phyloP scores from a whole-genome alignment of 345 rosid species.

The Acer saccharum region DNA sequence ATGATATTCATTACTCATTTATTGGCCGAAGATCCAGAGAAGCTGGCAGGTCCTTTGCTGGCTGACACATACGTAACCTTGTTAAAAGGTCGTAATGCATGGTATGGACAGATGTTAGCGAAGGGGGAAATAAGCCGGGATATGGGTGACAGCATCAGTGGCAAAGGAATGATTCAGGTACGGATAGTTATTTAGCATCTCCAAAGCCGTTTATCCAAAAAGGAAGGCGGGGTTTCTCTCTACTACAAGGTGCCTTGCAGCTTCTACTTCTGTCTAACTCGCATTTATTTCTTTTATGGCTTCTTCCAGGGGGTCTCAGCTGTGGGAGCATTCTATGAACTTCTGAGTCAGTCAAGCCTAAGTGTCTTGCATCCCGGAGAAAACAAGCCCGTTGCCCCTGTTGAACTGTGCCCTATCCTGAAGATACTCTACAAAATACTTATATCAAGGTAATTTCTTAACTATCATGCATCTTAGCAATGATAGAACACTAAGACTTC shows the following conservation, averaged over 20 bases:
- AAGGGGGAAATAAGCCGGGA: conserved; percentile 73
- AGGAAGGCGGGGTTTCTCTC: not conserved
- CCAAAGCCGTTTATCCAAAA: not conserved
- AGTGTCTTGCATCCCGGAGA: conserved; percentile 63
- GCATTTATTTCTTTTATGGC: not conserved
- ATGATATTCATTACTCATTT: conserved; percentile 89
- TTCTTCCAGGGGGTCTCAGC: conserved; percentile 77
- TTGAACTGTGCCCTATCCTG: conserved; percentile 75
- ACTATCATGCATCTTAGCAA: too few relatives aligned
- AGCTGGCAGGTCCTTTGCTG: conserved; percentile 81
- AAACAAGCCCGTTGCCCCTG: conserved; percentile 75
- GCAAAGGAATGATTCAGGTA: conserved; percentile 94
- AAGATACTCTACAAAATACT: conserved; percentile 69
- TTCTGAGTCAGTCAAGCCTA: conserved; percentile 63
- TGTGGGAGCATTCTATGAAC: conserved; percentile 70
- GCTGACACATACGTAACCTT: conserved; percentile 83
- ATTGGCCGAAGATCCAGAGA: conserved; percentile 80
- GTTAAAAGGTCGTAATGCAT: conserved; percentile 83
- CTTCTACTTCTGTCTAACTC: not conserved
- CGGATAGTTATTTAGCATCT: not conserved
- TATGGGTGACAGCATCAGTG: conserved; percentile 82
- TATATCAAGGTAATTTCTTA: conserved; percentile 49
- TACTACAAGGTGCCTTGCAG: not conserved
- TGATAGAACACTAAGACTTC: too few relatives aligned
- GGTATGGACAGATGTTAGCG: conserved; percentile 87